phyloP scores from a whole-genome alignment of 768 basidiomycete genomes.

The Mrakia frigida region DNA sequence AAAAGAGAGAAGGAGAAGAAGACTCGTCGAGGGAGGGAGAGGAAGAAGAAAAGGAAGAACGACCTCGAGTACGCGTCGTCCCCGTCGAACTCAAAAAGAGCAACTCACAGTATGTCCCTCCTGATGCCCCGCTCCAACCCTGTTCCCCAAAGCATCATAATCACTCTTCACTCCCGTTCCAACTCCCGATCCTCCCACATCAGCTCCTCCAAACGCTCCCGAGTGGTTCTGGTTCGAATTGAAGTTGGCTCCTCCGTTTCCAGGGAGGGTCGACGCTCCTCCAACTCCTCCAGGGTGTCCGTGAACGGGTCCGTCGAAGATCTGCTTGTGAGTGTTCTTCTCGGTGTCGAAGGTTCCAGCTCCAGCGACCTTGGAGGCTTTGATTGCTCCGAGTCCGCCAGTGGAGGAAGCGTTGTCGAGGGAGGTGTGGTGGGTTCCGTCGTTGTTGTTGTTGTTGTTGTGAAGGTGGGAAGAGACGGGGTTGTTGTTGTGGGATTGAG shows the following conservation, averaged over 20 bases:
- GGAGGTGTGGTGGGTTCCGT: not conserved
- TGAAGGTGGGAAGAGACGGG: not conserved
- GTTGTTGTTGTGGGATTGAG: not conserved
- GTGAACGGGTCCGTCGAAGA: slow-evolving; percentile 13
- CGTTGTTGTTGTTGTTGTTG: not conserved
- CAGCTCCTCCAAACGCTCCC: not conserved
- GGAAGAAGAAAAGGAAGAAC: too few relatives aligned
- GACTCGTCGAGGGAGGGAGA: too few relatives aligned
- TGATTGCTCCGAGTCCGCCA: not conserved
- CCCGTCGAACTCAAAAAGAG: too few relatives aligned
- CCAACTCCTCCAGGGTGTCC: not conserved
- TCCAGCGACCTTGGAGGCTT: not conserved
- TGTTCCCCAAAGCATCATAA: not conserved
- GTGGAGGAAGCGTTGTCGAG: not conserved
- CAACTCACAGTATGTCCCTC: slow-evolving; percentile 1
- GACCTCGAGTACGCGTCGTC: too few relatives aligned
- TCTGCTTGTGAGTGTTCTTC: not conserved
- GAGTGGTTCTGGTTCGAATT: not conserved
- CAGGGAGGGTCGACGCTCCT: not conserved
- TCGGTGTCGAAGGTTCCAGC: not conserved
- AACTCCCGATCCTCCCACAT: not conserved
- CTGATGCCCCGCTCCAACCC: slow-evolving; percentile 3
- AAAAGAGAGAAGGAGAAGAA: too few relatives aligned
- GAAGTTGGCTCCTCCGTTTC: not conserved
- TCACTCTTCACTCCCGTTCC: not conserved